Evolutionary conservation across 345 rosid genomes (phyloP), one percentile per base, ranked within the genome.

Genomic region (Gossypioides kirkii): DNA sequence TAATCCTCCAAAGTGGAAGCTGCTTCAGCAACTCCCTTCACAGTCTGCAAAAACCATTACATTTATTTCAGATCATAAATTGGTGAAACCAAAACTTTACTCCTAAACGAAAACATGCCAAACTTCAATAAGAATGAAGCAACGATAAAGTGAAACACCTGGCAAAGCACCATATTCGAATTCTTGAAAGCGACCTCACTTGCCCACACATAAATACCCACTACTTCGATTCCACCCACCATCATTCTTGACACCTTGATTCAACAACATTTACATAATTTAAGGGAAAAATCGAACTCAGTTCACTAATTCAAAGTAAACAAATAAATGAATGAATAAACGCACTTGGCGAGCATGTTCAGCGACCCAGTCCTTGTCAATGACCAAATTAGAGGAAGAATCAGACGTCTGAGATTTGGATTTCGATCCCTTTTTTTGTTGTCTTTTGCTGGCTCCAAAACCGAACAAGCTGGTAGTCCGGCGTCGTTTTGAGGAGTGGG

Each of bases 141-240:
- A 10, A 22, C 56, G 42, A 49, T 2, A 17, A 50, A 70, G 42
- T 26, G 4, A 55, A 49, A 18, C 76, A 92, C 98, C 97, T 92
- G 95, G 69, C 84, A 85, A 18, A 92, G 88, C 59, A 83, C 79
- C 49, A 87, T 45, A 22, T 89, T 92, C 3, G 98, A 94, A 78
- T 92, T 94, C 84, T 94, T 94, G 81, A 85, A 90, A 26, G 87
- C 80, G 70, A 28, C 69, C 50, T 92, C 97, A 72, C 93, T 88
- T 72, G 88, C 90, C 98, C 98, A 94, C n/a, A 92, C 84, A 76
- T 88, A 94, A 70, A 92, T 73, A 49, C 98, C 98, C 73, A 92
- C 75, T 55, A 92, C 98, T 75, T 89, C 87, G 76, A 92, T 78
- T 3, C 98, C 98, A 76, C 98, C 98, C 49, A 90, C 74, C 26